Percentiles rank a stretch among this genome's conserved stretches.
Evolutionary conservation across 345 rosid species (phyloP).

Genomic region (Microthlaspi erraticum): DNA sequence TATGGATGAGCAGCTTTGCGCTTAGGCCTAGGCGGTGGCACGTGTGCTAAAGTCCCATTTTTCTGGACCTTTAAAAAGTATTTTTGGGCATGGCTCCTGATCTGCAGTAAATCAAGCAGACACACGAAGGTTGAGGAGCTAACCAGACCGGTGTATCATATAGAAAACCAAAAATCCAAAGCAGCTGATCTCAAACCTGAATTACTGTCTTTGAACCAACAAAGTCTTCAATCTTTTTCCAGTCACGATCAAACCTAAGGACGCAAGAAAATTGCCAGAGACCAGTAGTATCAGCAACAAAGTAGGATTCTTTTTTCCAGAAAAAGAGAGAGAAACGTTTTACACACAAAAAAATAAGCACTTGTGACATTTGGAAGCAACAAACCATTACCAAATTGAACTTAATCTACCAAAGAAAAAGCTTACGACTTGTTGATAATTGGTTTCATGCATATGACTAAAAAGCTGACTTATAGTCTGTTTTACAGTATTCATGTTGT

Average conservation of each 20-base stretch:
- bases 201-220: slow-evolving; percentile 88
- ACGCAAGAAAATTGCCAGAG: slow-evolving; percentile 7
- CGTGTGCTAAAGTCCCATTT: slow-evolving; percentile 78
- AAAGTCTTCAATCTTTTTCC: slow-evolving; percentile 92
- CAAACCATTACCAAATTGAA: background rate
- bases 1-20: slow-evolving; percentile 94
- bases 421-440: no score
- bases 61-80: slow-evolving; percentile 86
- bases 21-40: slow-evolving; percentile 92
- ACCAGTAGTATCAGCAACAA: slow-evolving; percentile 9
- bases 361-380: background rate
- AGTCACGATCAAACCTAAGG: slow-evolving; percentile 86
- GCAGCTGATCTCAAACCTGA: slow-evolving; percentile 58
- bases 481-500: no score
- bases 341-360: background rate
- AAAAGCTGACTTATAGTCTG: no score
- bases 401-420: background rate
- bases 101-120: slow-evolving; percentile 49
- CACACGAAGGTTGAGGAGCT: background rate
- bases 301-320: background rate
- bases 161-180: background rate
- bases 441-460: no score
- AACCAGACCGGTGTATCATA: background rate
- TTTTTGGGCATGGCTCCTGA: slow-evolving; percentile 92
- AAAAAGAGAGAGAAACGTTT: background rate